These are phyloP conservation scores for Mucor plumbeus DNA, from an alignment of 371 early-diverging fungal species.

Conservation along the genomic window DNA sequence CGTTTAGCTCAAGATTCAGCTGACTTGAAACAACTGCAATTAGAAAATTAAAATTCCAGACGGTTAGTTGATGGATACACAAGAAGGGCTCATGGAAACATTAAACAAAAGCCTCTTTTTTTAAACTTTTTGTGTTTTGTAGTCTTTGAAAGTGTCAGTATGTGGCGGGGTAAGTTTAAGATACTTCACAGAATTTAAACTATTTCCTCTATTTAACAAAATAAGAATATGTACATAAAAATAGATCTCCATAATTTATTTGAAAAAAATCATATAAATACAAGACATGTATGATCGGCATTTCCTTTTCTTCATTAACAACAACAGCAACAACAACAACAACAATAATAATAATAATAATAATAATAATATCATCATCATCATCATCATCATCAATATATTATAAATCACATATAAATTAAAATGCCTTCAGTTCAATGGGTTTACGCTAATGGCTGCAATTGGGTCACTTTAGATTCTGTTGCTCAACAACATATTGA, in stretches of 20 bases:
- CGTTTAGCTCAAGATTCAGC: slow-evolving; percentile 1
- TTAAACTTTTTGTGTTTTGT: slow-evolving; percentile 2
- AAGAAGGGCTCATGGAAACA: background rate
- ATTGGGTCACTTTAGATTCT: slow-evolving; percentile 28
- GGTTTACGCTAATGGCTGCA: slow-evolving; percentile 32
- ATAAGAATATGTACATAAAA: background rate
- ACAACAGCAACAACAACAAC: background rate
- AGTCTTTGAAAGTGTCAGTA: background rate
- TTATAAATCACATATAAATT: background rate
- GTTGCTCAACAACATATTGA: slow-evolving; percentile 25
- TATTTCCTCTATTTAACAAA: too few species aligned
- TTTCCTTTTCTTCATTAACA: background rate
- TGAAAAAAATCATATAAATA: slow-evolving; percentile 1
- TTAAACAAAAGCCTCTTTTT: slow-evolving; percentile 6
- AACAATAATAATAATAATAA: too few species aligned
- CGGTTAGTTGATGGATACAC: background rate
- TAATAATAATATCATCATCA: too few species aligned
- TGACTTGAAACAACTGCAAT: background rate
- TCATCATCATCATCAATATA: too few species aligned
- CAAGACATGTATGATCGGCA: background rate
- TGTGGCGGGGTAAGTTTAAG: background rate
- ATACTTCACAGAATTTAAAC: background rate
- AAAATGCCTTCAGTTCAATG: slow-evolving; percentile 23
- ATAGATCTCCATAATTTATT: background rate
- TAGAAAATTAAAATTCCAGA: background rate